Evolutionary conservation across 2,329 filamentous ascomycete genomes (phyloP), one percentile per base, ranked within the genome.

Genomic region (Aspergillus sp.): DNA sequence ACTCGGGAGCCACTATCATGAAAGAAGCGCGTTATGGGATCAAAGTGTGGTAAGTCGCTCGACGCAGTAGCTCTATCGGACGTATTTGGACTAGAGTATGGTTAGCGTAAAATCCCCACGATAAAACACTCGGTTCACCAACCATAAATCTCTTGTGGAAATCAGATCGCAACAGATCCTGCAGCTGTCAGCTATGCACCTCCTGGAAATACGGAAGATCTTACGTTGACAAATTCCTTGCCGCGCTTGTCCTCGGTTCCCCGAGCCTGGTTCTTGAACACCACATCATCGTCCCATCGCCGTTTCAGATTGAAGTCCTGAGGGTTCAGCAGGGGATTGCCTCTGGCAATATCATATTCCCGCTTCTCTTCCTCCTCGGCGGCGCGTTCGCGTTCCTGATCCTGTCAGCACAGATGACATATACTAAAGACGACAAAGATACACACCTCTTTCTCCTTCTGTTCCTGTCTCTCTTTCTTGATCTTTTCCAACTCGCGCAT

Each of bases 81-180:
- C 76, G 54, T 79, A 79, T 65, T 77, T 79, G 42, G 72, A 75
- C 76, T 78, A 47, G 22, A 22, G 26, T 20, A 1, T 13, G 8
- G 22, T 48, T 30, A 48, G 35, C 16, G 32, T 16, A 38, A 3
- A 45, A 33, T 13, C 9, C 10, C 9, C 10, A 24, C 22, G 13
- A 42, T 40, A 17, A 26, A 41, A 2, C 14, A 7, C 8, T 16
- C 11, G 20, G 17, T 19, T 4, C 22, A 45, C 66, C 54, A 71
- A 82, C 81, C 94, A 99, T 99, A 73, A 99, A 99, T 58, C 91
- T 86, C 75, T 92, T 94, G 78, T 99, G 94, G 73, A 99, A 99
- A 73, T 99, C 94, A 26, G 91, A 96, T 56, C 93, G 86, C 58
- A 97, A 76, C 66, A 96, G 79, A 73, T 97, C 88, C 86, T 90